Conservation (phyloP, 2,329 filamentous ascomycete species). For the Hypoxylon sp. region DNA sequence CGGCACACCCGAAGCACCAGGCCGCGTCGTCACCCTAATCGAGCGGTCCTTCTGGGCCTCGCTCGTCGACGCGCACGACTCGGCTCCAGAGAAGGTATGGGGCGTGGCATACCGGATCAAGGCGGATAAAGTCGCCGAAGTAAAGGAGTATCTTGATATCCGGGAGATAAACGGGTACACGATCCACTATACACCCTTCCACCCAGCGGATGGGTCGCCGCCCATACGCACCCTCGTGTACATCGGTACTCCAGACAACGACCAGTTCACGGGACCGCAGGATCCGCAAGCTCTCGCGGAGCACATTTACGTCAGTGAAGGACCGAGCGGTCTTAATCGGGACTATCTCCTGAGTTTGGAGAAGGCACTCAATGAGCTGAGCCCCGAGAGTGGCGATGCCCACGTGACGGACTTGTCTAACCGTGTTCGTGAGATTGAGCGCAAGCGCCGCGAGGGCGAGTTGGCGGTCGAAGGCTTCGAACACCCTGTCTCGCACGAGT, state of each 20-base stretch:
- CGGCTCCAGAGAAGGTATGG: slow-evolving; percentile 79
- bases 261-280: slow-evolving; percentile 89
- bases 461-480: slow-evolving; percentile 33
- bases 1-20: slow-evolving; percentile 87
- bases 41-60: slow-evolving; percentile 85
- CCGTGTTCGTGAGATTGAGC: slow-evolving; percentile 74
- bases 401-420: slow-evolving; percentile 87
- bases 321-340: slow-evolving; percentile 88
- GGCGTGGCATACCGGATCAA: slow-evolving; percentile 91
- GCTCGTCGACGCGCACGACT: slow-evolving; percentile 75
- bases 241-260: slow-evolving; percentile 92
- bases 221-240: slow-evolving; percentile 78
- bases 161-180: slow-evolving; percentile 98
- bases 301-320: slow-evolving; percentile 81
- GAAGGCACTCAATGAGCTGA: slow-evolving; percentile 77
- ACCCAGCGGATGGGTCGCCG: slow-evolving; percentile 63
- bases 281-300: slow-evolving; percentile 81
- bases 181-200: slow-evolving; percentile 90
- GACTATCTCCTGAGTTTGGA: slow-evolving; percentile 91
- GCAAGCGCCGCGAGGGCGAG: slow-evolving; percentile 43
- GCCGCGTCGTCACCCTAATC: slow-evolving; percentile 93
- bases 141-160: slow-evolving; percentile 91
- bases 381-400: slow-evolving; percentile 80
- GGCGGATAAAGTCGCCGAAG: slow-evolving; percentile 78
- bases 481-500: slow-evolving; percentile 51